Conservation (phyloP, 129 eudicot species). For the Silybum marianum region DNA sequence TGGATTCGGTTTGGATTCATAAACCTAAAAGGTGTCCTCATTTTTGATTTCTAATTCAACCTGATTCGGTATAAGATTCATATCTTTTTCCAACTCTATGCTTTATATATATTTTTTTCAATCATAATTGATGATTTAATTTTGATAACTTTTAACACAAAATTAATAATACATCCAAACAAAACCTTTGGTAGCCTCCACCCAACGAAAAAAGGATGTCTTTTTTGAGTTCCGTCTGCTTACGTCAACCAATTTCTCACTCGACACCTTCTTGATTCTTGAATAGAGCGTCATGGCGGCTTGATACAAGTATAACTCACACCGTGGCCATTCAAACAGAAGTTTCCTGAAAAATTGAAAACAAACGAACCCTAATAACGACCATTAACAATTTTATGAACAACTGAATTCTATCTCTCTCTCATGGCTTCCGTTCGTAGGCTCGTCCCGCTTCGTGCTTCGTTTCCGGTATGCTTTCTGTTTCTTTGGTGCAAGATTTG, state of each 20-base stretch:
- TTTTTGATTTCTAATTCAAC: too few relatives aligned
- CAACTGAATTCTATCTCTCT: slow-evolving; percentile 14
- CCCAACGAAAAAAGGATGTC: background rate
- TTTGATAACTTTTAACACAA: background rate
- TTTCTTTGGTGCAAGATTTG: background rate
- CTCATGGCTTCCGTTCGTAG: slow-evolving; percentile 53
- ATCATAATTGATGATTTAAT: background rate
- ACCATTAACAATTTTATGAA: slow-evolving; percentile 17
- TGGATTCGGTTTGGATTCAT: too few relatives aligned
- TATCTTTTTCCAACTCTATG: background rate
- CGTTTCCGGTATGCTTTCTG: slow-evolving; percentile 39
- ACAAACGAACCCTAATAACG: slow-evolving; percentile 29
- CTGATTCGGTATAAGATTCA: background rate
- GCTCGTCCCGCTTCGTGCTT: slow-evolving; percentile 39
- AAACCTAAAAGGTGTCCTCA: too few relatives aligned
- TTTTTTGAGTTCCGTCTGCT: background rate
- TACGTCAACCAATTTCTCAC: slow-evolving; percentile 17
- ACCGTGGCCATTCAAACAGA: background rate
- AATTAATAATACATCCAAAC: background rate
- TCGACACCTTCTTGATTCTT: slow-evolving; percentile 10
- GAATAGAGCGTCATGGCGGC: slow-evolving; percentile 34
- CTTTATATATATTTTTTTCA: too few relatives aligned
- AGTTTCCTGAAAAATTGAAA: slow-evolving; percentile 2
- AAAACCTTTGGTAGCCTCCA: background rate
- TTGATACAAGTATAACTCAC: background rate